Evolutionary conservation across 371 early-diverging fungal genomes (phyloP).

Genomic region (Lichtheimia ornata): DNA sequence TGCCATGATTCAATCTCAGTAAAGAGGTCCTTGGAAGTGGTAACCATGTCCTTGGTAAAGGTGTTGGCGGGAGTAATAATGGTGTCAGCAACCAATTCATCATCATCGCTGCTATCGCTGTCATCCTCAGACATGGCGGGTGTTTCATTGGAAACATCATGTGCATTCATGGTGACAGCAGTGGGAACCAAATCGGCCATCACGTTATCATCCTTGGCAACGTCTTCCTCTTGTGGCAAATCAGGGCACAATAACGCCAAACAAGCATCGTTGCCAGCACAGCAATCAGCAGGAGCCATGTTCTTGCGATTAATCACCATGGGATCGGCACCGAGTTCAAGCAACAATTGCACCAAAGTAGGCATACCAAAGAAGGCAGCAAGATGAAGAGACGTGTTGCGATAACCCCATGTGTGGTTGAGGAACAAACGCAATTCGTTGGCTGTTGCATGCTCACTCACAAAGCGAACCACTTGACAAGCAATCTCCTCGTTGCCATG

Average conservation of each 20-base stretch:
- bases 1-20: too few species aligned
- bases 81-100: too few species aligned
- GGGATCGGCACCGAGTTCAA: constrained; percentile 65
- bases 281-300: constrained; percentile 71
- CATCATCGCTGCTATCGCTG: too few species aligned
- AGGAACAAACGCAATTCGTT: constrained; percentile 43
- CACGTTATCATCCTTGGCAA: too few species aligned
- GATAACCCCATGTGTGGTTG: constrained; percentile 67
- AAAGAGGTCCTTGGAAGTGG: too few species aligned
- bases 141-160: too few species aligned
- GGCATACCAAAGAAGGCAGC: constrained; percentile 75
- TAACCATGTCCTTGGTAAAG: too few species aligned
- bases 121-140: too few species aligned
- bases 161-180: too few species aligned
- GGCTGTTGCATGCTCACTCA: constrained; percentile 16
- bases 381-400: constrained; percentile 71
- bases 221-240: too few species aligned
- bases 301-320: constrained; percentile 61
- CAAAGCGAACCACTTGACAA: constrained; percentile 8
- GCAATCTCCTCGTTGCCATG: constrained; percentile 16
- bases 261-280: constrained; percentile 45
- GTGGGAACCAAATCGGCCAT: too few species aligned
- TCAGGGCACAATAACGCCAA: not conserved
- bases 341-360: constrained; percentile 57
- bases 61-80: too few species aligned